phyloP scores from a whole-genome alignment of 345 rosid genomes.

The Streptanthus diversifolius region DNA sequence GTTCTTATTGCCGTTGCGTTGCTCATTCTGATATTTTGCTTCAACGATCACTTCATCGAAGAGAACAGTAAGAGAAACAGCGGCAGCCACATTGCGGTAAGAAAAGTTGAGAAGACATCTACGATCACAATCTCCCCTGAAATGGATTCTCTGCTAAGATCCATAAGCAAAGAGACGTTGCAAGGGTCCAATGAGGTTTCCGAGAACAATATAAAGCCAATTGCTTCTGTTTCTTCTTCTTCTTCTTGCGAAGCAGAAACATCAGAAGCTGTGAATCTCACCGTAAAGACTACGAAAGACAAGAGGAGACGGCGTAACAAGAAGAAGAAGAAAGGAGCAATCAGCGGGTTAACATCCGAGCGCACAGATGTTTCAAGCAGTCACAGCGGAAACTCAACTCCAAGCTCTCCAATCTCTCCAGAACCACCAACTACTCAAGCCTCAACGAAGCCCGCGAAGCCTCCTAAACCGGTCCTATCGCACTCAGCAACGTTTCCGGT shows the following conservation, averaged over 20 bases:
- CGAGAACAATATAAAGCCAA: constrained; percentile 13
- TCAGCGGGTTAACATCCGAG: constrained; percentile 22
- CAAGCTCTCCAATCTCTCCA: constrained; percentile 77
- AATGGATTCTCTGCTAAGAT: constrained; percentile 42
- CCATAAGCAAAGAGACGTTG: constrained; percentile 37
- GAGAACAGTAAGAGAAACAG: constrained; percentile 30
- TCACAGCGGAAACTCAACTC: constrained; percentile 89
- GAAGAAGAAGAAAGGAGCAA: constrained; percentile 50
- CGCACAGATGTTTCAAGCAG: constrained; percentile 73
- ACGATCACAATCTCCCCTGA: constrained; percentile 39
- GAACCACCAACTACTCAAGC: constrained; percentile 37
- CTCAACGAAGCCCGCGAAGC: constrained; percentile 1
- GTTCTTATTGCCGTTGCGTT: constrained; percentile 45
- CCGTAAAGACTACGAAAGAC: constrained; percentile 56
- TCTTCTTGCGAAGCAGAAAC: constrained; percentile 29
- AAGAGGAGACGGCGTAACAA: constrained; percentile 70
- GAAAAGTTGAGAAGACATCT: constrained; percentile 45
- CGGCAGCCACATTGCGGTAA: constrained; percentile 22
- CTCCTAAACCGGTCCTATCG: constrained; percentile 34
- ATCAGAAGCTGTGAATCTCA: constrained; percentile 49
- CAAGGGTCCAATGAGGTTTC: constrained; percentile 25
- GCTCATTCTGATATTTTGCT: constrained; percentile 46
- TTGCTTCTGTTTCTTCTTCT: constrained; percentile 1
- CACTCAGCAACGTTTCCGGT: constrained; percentile 52
- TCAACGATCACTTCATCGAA: constrained; percentile 35